phyloP scores from a whole-genome alignment of 306 rosid genomes.

The Citrullus colocynthis region DNA sequence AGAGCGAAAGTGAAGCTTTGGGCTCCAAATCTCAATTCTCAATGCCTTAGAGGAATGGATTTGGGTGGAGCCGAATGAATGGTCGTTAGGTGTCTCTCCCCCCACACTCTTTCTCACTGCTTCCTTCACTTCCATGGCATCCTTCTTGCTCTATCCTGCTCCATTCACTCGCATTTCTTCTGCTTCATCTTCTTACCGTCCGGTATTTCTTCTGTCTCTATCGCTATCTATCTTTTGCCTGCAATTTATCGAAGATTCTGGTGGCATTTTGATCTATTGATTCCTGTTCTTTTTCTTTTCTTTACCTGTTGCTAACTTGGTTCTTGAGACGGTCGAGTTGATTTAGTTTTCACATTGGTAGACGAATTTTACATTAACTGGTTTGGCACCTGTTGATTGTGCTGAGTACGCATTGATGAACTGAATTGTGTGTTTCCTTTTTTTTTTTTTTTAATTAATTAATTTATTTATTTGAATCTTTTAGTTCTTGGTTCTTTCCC shows the following conservation, averaged over 20 bases:
- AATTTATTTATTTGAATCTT: no score
- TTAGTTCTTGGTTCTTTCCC: no score
- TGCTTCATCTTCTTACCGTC: slow-evolving; percentile 13
- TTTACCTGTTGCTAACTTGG: background rate
- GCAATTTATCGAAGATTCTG: background rate
- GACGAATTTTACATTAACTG: background rate
- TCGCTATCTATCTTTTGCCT: background rate
- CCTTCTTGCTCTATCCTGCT: slow-evolving; percentile 21
- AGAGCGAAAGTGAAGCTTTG: background rate
- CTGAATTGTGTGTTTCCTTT: background rate
- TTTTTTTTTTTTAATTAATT: no score
- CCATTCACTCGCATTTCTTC: slow-evolving; percentile 11
- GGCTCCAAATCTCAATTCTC: background rate
- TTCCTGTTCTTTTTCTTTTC: background rate
- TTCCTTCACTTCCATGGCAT: slow-evolving; percentile 22
- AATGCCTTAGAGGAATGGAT: background rate
- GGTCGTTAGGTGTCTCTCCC: slow-evolving; percentile 37
- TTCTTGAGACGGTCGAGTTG: background rate
- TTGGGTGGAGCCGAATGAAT: slow-evolving; percentile 16
- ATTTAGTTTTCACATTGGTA: background rate
- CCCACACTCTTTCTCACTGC: slow-evolving; percentile 25
- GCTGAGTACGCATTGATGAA: background rate
- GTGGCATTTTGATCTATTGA: background rate
- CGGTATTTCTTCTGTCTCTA: slow-evolving; percentile 8
- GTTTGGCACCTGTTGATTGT: background rate